Evolutionary conservation across 352 stramenopile genomes (phyloP), one percentile per base, ranked within the genome.

Genomic region (Globisporangium acanthophoron): DNA sequence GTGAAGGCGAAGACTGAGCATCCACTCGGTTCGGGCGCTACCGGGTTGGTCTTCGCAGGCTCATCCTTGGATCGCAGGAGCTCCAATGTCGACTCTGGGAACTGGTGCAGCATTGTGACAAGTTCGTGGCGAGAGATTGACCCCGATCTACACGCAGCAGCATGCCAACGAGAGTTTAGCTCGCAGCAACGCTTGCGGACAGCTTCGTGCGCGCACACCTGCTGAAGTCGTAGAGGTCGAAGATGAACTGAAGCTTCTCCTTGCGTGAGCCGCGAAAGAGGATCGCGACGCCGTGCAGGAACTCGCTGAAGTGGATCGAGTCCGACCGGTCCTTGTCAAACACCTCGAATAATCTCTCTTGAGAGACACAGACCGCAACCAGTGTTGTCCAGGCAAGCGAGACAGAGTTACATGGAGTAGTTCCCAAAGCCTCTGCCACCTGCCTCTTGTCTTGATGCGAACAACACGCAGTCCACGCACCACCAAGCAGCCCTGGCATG

Each of bases 201-300:
- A 13, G 8, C 4, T 41, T 7, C 2, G 12, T 41, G 11, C 37
- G 5, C 3, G 24, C 67, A 29, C 66, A 92, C 76, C 86, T 78
- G 69, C 76, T 88, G 27, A 97, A 74, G 58, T 98, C 92, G 68
- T 97, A 97, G 48, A 97, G 74, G 54, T 96, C 86, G 56, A 98
- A 98, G 48, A 97, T 87, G 58, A 98, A 96, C 61, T 94, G 87
- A 53, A 97, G 79, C 39, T 97, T 96, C 59, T 97, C 90, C 44
- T 95, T 90, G 41, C 74, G 73, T 31, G 86, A 90, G 1, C 92
- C 92, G 41, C 89, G 79, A 47, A 87, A 83, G 15, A 93, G 73
- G 52, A 93, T 90, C 13, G 90, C 88, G 27, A 98, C 67, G 0
- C 92, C 92, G 41, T 82, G 86, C 49, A 97, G 80, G 58, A 98